Evolutionary conservation across 2,329 filamentous ascomycete species (phyloP), one percentile per base, ranked within the genome.

Genomic region (Colletotrichum paranaense): DNA sequence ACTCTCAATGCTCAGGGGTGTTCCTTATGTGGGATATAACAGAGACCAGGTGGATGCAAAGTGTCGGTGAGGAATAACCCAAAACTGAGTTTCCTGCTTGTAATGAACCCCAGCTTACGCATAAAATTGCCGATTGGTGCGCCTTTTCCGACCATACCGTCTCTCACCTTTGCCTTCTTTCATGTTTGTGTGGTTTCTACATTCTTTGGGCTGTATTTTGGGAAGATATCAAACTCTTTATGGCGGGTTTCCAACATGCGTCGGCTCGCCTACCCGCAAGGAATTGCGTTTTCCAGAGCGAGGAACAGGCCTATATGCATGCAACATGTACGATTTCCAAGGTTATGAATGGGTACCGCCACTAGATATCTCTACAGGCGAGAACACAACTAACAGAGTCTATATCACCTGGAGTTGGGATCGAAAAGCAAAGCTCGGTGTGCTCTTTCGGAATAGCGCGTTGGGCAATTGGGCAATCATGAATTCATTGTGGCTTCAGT

Each of bases 31-130:
- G 26, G 35, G 35, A 32, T 26, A 24, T 24, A 28, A 52, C 57
- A 67, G 46, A 56, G 55, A 35, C 42, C 32, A 65, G 32, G 59
- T 69, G 66, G 59, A 30, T 57, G 70, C 67, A 35, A 70, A 65
- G 56, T 62, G 67, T 73, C 60, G 70, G 67, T 66, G 67, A 73
- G 38, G 38, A 24, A 52, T n/a, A 49, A 69, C 56, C 59, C 55
- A 49, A 26, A 64, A 60, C 24, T 30, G 26, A 28, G 42, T 32
- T 46, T 58, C 32, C 19, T 30, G n/a, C 24, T n/a, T 42, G 60
- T 24, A 16, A 32, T 24, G 24, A 59, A 42, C 62, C 53, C 53
- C 52, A n/a, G 26, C 22, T 26, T 22, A n/a, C 42, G 24, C 59
- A 32, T 5, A 12, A 24, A 57, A n/a, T 57, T 57, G 19, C 55